These are phyloP conservation scores for Clohesyomyces aquaticus DNA, from an alignment of 495 filamentous ascomycete genomes.

Conservation along the genomic window DNA sequence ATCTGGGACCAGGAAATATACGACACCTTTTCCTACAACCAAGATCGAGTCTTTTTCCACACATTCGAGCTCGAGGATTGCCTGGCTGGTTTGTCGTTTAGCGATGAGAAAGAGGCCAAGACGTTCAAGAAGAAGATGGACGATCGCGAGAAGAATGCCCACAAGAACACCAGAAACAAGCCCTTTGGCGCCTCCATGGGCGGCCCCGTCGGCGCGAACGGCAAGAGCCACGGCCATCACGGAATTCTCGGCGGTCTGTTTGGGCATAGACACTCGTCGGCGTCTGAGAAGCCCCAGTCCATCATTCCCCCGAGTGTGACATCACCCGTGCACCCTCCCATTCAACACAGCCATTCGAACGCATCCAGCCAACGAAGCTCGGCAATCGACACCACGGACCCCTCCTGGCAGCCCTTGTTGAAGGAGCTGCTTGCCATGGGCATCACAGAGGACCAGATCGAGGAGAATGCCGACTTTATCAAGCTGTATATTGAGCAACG, in stretches of 20 bases:
- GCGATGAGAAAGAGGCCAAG: constrained; percentile 94
- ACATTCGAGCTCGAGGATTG: constrained; percentile 94
- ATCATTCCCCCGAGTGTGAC: constrained; percentile 52
- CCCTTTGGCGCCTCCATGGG: constrained; percentile 61
- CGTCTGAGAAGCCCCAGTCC: constrained; percentile 56
- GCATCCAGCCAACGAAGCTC: constrained; percentile 54
- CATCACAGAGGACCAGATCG: constrained; percentile 89
- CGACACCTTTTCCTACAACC: constrained; percentile 90
- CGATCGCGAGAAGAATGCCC: constrained; percentile 89
- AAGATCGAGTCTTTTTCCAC: constrained; percentile 96
- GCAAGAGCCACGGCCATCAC: constrained; percentile 40
- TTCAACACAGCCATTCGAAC: constrained; percentile 38
- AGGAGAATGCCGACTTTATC: constrained; percentile 92
- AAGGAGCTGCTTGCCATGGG: constrained; percentile 83
- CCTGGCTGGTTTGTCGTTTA: constrained; percentile 85
- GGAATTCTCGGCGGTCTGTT: constrained; percentile 54
- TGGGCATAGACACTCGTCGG: constrained; percentile 68
- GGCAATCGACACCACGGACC: constrained; percentile 79
- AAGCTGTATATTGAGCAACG: constrained; percentile 85
- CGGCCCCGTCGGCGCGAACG: constrained; percentile 47
- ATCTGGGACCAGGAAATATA: constrained; percentile 99
- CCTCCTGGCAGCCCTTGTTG: constrained; percentile 79
- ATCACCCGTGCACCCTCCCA: constrained; percentile 46
- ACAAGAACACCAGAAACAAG: constrained; percentile 77
- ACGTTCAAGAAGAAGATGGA: constrained; percentile 94